A percentile compares a stretch with the other conserved stretches of the same genome.
Evolutionary conservation across 768 basidiomycete genomes (phyloP).

Genomic region (Boletus subcaerulescens): DNA sequence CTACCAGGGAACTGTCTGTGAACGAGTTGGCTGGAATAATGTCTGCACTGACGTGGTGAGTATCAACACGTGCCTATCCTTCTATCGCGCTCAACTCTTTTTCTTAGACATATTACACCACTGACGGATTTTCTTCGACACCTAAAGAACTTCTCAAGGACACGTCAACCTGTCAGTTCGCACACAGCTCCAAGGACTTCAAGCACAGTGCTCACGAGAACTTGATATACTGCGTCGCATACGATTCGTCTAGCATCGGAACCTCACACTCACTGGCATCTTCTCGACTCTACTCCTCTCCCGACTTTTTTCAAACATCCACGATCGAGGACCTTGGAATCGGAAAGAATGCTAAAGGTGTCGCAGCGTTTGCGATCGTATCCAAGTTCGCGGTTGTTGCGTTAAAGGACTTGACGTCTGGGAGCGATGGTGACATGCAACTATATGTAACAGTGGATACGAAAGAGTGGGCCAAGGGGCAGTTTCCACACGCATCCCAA

Average conservation of each 20-base stretch:
- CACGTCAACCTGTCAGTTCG: slow-evolving; percentile 82
- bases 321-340: slow-evolving; percentile 85
- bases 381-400: slow-evolving; percentile 92
- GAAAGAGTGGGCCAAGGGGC: slow-evolving; percentile 79
- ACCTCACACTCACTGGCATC: slow-evolving; percentile 46
- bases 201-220: slow-evolving; percentile 70
- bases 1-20: slow-evolving; percentile 74
- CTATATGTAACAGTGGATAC: slow-evolving; percentile 87
- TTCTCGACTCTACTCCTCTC: slow-evolving; percentile 76
- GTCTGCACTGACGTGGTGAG: slow-evolving; percentile 71
- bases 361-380: slow-evolving; percentile 91
- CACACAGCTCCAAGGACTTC: slow-evolving; percentile 82
- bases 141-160: slow-evolving; percentile 62
- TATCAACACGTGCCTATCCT: not conserved
- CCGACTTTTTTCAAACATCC: slow-evolving; percentile 72
- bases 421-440: slow-evolving; percentile 66
- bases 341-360: slow-evolving; percentile 78
- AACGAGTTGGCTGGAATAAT: slow-evolving; percentile 47
- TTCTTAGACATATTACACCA: slow-evolving; percentile 82
- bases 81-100: slow-evolving; percentile 8
- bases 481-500: slow-evolving; percentile 87
- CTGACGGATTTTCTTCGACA: slow-evolving; percentile 68
- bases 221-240: slow-evolving; percentile 88
- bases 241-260: slow-evolving; percentile 53
- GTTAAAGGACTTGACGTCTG: slow-evolving; percentile 61